These are phyloP conservation scores for Trametes coccinea DNA, from an alignment of 768 basidiomycete species.

Conservation along the genomic window DNA sequence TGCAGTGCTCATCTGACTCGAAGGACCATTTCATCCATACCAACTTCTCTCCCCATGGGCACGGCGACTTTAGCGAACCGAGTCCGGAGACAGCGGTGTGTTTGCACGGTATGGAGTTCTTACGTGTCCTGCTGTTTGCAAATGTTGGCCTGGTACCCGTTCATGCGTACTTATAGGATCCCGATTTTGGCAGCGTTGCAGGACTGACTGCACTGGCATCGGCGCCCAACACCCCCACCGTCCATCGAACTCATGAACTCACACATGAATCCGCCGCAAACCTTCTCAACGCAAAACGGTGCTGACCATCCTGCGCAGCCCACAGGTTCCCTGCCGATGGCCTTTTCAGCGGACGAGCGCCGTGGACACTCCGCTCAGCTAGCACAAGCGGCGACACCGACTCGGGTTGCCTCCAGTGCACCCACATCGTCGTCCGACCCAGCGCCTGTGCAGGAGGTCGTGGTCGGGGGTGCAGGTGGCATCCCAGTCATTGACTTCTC, in stretches of 20 bases:
- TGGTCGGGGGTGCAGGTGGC: not conserved
- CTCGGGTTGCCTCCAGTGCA: not conserved
- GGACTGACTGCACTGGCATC: not conserved
- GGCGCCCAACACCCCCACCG: not conserved
- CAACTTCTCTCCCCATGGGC: not conserved
- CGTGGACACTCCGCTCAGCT: not conserved
- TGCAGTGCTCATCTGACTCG: not conserved
- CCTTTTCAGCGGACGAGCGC: not conserved
- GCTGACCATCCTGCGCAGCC: not conserved
- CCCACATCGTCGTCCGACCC: not conserved
- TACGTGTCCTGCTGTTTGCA: not conserved
- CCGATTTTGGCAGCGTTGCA: not conserved
- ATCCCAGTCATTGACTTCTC: conserved; percentile 44
- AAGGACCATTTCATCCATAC: not conserved
- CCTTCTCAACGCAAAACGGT: not conserved
- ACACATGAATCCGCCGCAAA: not conserved
- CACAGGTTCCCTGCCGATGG: not conserved
- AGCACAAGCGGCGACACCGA: too few species aligned
- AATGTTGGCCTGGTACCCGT: not conserved
- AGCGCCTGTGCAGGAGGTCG: not conserved
- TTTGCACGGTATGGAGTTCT: conserved; percentile 1
- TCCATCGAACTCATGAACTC: not conserved
- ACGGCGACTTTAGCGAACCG: not conserved
- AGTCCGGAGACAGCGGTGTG: not conserved
- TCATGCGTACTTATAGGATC: not conserved